Percentiles rank a stretch among this genome's conserved stretches.
phyloP scores from a whole-genome alignment of 2,329 filamentous ascomycete species.

The Macroventuria anomochaeta region DNA sequence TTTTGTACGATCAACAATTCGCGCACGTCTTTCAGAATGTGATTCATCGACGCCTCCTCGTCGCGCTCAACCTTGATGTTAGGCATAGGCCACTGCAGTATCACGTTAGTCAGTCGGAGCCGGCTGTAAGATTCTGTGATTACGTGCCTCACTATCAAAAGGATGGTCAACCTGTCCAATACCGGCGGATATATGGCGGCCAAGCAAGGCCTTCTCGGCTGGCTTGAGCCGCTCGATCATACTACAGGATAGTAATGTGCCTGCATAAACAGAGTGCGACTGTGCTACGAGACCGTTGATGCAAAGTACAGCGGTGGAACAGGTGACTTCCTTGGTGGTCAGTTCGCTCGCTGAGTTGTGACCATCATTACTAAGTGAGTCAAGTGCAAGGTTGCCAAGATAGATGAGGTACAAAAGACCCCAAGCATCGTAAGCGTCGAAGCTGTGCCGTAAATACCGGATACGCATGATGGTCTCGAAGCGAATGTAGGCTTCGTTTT shows the following conservation, averaged over 20 bases:
- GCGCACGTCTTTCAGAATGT: slow-evolving; percentile 3
- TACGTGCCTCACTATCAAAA: slow-evolving; percentile 8
- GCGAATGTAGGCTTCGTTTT: slow-evolving; percentile 1
- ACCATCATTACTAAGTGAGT: not conserved
- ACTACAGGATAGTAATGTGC: slow-evolving; percentile 5
- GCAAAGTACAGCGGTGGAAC: slow-evolving; percentile 6
- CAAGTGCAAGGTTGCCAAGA: slow-evolving; percentile 9
- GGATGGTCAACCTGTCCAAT: slow-evolving; percentile 3
- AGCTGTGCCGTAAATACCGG: slow-evolving; percentile 4
- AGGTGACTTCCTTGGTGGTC: not conserved
- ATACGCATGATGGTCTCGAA: slow-evolving; percentile 13
- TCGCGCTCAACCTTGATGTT: slow-evolving; percentile 11
- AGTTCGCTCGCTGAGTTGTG: not conserved
- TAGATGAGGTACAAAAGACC: slow-evolving; percentile 7
- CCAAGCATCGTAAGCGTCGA: slow-evolving; percentile 9
- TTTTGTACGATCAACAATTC: not conserved
- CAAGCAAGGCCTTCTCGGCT: not conserved
- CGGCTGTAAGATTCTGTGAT: not conserved
- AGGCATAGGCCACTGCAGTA: slow-evolving; percentile 6
- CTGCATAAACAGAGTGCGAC: slow-evolving; percentile 1
- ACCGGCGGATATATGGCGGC: not conserved
- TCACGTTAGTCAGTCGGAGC: not conserved
- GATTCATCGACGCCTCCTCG: slow-evolving; percentile 7
- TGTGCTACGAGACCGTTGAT: slow-evolving; percentile 8
- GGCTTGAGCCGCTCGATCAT: slow-evolving; percentile 7